A percentile compares a stretch with the other conserved stretches of the same genome.
These are phyloP conservation scores for Tolypocladium album DNA, from an alignment of 2,329 filamentous ascomycete genomes.

Conservation along the genomic window DNA sequence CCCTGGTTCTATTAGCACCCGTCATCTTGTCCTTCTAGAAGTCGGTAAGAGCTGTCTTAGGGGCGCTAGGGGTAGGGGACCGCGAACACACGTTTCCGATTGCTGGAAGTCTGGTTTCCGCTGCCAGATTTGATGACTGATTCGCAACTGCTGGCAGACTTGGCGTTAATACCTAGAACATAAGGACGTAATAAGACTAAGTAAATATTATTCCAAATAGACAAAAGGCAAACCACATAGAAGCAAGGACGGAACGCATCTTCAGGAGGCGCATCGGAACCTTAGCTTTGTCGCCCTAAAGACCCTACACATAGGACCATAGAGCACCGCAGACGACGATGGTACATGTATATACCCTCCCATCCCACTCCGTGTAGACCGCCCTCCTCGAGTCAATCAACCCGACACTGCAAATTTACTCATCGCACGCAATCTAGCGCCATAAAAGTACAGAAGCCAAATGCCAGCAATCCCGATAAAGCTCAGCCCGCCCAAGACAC, in stretches of 20 bases:
- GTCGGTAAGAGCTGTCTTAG: too few relatives aligned
- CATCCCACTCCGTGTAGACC: too few relatives aligned
- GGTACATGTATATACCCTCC: too few relatives aligned
- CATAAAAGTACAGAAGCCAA: conserved; percentile 47
- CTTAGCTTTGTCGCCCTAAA: background rate
- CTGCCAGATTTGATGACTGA: too few relatives aligned
- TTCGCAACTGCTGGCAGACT: too few relatives aligned
- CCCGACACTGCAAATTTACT: conserved; percentile 43
- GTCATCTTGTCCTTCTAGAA: too few relatives aligned
- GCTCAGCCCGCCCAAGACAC: conserved; percentile 44
- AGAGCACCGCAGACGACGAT: background rate
- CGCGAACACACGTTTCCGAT: too few relatives aligned
- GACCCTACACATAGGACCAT: background rate
- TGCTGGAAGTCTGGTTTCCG: too few relatives aligned
- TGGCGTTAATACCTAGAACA: too few relatives aligned
- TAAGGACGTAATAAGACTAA: background rate
- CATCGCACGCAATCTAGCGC: conserved; percentile 40
- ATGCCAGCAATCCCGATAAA: conserved; percentile 46
- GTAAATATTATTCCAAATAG: background rate
- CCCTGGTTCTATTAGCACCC: too few relatives aligned
- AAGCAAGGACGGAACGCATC: background rate
- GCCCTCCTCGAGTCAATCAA: background rate
- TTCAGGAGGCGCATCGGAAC: background rate
- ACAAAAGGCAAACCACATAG: background rate
- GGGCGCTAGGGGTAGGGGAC: too few relatives aligned